Evolutionary conservation across 139 green algal genomes (phyloP), one percentile per base, ranked within the genome.

Genomic region (Chlamydomonas asymmetrica): DNA sequence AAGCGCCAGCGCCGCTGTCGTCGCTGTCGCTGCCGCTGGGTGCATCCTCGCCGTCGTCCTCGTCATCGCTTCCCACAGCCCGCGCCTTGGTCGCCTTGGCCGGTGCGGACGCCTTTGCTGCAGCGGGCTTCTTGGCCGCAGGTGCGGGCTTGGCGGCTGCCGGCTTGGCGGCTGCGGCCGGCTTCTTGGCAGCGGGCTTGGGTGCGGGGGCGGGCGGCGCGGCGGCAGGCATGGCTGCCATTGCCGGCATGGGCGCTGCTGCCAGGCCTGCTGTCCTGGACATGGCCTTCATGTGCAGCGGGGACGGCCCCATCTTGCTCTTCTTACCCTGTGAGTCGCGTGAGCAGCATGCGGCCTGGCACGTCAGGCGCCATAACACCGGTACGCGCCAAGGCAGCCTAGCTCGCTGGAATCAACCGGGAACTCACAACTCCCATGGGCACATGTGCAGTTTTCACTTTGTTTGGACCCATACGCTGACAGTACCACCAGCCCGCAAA

Each of bases 321-420:
- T 83, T 83, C 68, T 87, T 87, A 57, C 81, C 81, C 81, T 86
- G 64, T 18, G 63, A 50, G 25, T n/a, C n/a, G n/a, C n/a, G n/a
- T n/a, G n/a, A n/a, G n/a, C n/a, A n/a, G n/a, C n/a, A n/a, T n/a
- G n/a, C n/a, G n/a, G n/a, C n/a, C n/a, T n/a, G n/a, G n/a, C n/a
- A n/a, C n/a, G n/a, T n/a, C n/a, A n/a, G n/a, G n/a, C n/a, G n/a
- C n/a, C n/a, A n/a, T n/a, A n/a, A n/a, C n/a, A n/a, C n/a, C n/a
- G n/a, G n/a, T n/a, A n/a, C n/a, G n/a, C n/a, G n/a, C n/a, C n/a
- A n/a, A n/a, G n/a, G n/a, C n/a, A n/a, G n/a, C n/a, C n/a, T n/a
- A n/a, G n/a, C n/a, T n/a, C n/a, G n/a, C n/a, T n/a, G n/a, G n/a
- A n/a, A n/a, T n/a, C n/a, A n/a, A n/a, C n/a, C n/a, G n/a, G n/a